Conservation (phyloP, 768 basidiomycete genomes). For the Lepiota brunneoincarnata region DNA sequence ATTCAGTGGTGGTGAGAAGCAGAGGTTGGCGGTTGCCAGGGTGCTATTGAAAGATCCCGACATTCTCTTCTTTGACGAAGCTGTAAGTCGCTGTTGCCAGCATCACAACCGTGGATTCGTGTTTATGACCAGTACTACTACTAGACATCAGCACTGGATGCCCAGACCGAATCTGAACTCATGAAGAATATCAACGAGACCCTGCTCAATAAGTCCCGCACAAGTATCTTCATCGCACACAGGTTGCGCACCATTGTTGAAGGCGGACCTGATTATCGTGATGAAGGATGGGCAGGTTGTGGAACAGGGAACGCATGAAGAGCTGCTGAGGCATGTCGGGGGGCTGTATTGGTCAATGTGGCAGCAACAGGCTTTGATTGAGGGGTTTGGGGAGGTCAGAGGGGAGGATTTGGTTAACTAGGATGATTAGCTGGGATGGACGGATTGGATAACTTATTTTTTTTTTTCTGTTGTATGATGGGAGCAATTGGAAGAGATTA, state of each 20-base stretch:
- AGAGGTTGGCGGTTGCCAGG: slow-evolving; percentile 90
- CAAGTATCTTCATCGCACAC: slow-evolving; percentile 97
- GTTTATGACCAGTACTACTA: background rate
- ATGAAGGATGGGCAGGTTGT: slow-evolving; percentile 87
- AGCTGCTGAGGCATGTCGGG: slow-evolving; percentile 59
- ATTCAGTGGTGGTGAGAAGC: slow-evolving; percentile 99
- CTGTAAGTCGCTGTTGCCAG: slow-evolving; percentile 56
- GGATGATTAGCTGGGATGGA: no score
- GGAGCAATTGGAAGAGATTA: no score
- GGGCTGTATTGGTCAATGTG: slow-evolving; percentile 84
- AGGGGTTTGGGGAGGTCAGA: slow-evolving; percentile 22
- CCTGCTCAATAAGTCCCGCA: slow-evolving; percentile 74
- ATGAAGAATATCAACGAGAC: slow-evolving; percentile 91
- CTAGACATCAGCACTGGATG: slow-evolving; percentile 94
- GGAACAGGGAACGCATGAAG: slow-evolving; percentile 92
- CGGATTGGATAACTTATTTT: no score
- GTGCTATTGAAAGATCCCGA: slow-evolving; percentile 92
- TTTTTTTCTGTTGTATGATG: background rate
- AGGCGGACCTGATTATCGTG: slow-evolving; percentile 94
- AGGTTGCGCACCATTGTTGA: slow-evolving; percentile 86
- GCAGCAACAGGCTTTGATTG: slow-evolving; percentile 63
- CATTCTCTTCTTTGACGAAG: slow-evolving; percentile 98
- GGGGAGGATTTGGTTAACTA: slow-evolving; percentile 1
- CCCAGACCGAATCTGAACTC: slow-evolving; percentile 90
- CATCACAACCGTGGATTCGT: slow-evolving; percentile 2